Base-by-base conservation (phyloP, 176 grass and related monocot genomes). In the Chloris gayana region DNA sequence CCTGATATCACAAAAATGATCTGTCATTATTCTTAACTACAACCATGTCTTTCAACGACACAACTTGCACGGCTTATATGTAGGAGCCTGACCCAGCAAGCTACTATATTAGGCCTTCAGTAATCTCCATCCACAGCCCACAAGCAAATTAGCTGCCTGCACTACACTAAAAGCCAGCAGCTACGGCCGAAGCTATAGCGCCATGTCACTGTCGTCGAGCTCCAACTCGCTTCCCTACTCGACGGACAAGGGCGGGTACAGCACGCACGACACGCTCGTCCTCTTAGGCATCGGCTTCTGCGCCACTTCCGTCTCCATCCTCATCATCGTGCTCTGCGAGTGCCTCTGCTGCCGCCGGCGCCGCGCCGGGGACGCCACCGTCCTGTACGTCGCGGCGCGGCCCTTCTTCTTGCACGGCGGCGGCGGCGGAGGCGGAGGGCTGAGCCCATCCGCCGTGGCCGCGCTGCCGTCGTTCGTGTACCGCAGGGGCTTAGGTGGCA, bases 241-340 rank as follows among this genome's bases (percentile, higher is more conserved):
- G 66, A 75, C 72, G 22, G 47, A 89, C 77, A 53, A 80, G n/a
- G 87, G 87, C 66, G 78, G 71, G 26, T 87, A 91, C 89, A 75
- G 54, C 89, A 84, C 81, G 18, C 69, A 83, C 71, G 80, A 87
- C 70, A 81, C 84, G 46, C 35, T 91, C 49, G 57, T 87, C 29
- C 85, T 91, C 76, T 24, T 84, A 80, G 65, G 17, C 80, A 80
- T 87, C 85, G 69, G 71, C 47, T 84, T 87, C 85, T 54, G 32
- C 64, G 71, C 78, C 76, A 60, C 77, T 14, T 72, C 65, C 31
- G 76, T 76, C 71, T 80, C 76, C 58, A 4, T 84, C 71, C 35
- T 87, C 76, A 29, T 77, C 58, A 75, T 91, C 81, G 80, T 81
- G 30, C 30, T 84, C 47, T 87, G 64, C 81, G 76, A 91, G n/a